Base-by-base conservation (phyloP, 352 stramenopile genomes). In the Phytophthora tubulina region DNA sequence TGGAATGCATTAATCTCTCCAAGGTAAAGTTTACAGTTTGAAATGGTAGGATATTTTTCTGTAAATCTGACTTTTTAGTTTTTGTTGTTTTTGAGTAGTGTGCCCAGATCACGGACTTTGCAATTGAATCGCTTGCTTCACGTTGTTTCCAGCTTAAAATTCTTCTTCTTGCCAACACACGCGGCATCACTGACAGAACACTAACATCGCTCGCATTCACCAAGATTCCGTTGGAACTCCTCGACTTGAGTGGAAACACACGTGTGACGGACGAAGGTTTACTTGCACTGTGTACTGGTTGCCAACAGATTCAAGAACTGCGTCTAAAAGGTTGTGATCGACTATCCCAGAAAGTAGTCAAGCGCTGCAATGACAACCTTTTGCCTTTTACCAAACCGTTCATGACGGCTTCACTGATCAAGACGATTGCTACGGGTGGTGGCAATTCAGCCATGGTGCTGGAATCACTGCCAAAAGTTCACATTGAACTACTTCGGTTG, bases 241-340 rank as follows among this genome's bases (percentile, higher is more conserved):
- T 94, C 1, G 86, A 94, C 44, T 56, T 94, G 7, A 84, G 61
- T 58, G 85, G 80, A 33, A 92, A 94, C 59, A 81, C 71, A 2
- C 82, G 76, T 50, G 80, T 94, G 67, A 91, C 81, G 0, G 83
- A 92, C 50, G 60, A 57, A 5, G 86, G 83, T 0, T n/a, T 94
- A 0, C 44, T 67, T 6, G 63, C 65, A 1, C 58, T 94, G 3
- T 76, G 73, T 11, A 48, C 67, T 0, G 62, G 59, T 0, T 92
- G 86, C 35, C 80, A 85, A 36, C 50, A 71, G 27, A 71, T 94
- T 4, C 78, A 80, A n/a, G 75, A 90, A 33, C 63, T 94, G 5
- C 78, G 79, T 3, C 63, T 94, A 7, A 83, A 88, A 69, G 85
- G 84, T 27, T 94, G 86, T 57, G 84, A 90, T 52, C 81, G 86